Percentiles rank a stretch among this genome's conserved stretches.
Evolutionary conservation across 192 early-diverging fungal genomes (phyloP).

Genomic region (Coemansia sp.): DNA sequence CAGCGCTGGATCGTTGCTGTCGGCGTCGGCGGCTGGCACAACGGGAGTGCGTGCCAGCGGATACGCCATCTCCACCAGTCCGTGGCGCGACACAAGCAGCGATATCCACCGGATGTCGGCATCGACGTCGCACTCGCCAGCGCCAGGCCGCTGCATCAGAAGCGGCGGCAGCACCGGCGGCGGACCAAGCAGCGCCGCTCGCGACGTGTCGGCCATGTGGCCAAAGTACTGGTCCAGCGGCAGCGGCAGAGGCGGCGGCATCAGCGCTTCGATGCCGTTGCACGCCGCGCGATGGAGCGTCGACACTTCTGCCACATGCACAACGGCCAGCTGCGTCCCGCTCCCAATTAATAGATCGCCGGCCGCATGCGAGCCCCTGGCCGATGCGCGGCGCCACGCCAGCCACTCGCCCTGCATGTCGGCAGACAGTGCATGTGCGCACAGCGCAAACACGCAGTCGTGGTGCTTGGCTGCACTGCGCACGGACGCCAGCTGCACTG

Average conservation of each 20-base stretch:
- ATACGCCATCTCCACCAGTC: constrained; percentile 54
- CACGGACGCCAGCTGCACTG: constrained; percentile 39
- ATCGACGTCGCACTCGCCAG: constrained; percentile 4
- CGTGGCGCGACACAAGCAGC: constrained; percentile 54
- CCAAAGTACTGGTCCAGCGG: constrained; percentile 43
- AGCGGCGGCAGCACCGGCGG: constrained; percentile 39
- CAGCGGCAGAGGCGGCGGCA: constrained; percentile 48
- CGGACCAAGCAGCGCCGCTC: constrained; percentile 22
- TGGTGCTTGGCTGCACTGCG: constrained; percentile 13
- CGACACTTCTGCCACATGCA: constrained; percentile 53
- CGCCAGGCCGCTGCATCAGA: constrained; percentile 4
- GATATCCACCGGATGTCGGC: constrained; percentile 36
- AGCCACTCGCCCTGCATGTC: constrained; percentile 30
- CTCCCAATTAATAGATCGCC: background rate
- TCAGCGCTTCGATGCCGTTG: constrained; percentile 28
- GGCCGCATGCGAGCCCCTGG: background rate
- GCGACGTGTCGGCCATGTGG: constrained; percentile 18
- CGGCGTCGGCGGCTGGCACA: constrained; percentile 13
- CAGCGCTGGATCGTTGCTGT: constrained; percentile 16
- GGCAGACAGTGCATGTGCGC: constrained; percentile 45
- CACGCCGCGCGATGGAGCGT: constrained; percentile 50
- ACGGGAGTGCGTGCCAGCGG: constrained; percentile 37
- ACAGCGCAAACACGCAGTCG: constrained; percentile 45
- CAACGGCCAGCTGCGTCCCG: constrained; percentile 32
- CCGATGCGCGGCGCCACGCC: constrained; percentile 26